Base-by-base conservation (phyloP, 345 rosid species). In the Jatropha curcas region DNA sequence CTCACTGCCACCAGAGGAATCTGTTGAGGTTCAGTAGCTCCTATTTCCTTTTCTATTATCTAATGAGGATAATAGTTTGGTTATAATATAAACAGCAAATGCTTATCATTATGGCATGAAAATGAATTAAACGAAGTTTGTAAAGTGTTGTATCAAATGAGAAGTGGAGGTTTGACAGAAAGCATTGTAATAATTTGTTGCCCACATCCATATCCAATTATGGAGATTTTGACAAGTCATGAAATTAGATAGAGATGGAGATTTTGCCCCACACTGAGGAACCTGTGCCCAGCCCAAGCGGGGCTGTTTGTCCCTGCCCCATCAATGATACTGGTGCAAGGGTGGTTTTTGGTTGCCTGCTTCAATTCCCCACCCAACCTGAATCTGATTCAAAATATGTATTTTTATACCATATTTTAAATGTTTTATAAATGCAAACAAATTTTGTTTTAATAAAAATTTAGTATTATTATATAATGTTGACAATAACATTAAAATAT, bases 1-100 rank as follows among this genome's bases (percentile, higher is more conserved):
- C 81, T 87, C 97, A 31, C 83, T 94, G 65, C 97, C 97, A 61
- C 80, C 88, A 13, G 98, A 90, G 76, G 87, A 84, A 62, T 94
- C 98, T 72, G 78, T 83, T 82, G 98, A 94, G 97, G 98, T 94
- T 77, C n/a, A 70, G 53, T 77, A 24, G 60, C 58, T 60, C 31
- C 35, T 53, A 2, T 67, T 50, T 9, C 4, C 10, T 59, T 71
- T 60, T 46, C 37, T 46, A 30, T 7, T 5, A 48, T n/a, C 27
- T 41, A 43, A 12, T 60, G 4, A 28, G 50, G 22, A 65, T 65
- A 65, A 16, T 0, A 41, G 56, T 24, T 28, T 46, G 28, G 37
- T 27, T 65, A 30, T 46, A 45, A 37, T 45, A 65, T 43, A 12
- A 58, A 13, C 35, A 28, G 25, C n/a, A 22, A 33, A 34, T 8